Evolutionary conservation across 2,329 filamentous ascomycete genomes (phyloP).

Genomic region (Paecilomyces fulvus): DNA sequence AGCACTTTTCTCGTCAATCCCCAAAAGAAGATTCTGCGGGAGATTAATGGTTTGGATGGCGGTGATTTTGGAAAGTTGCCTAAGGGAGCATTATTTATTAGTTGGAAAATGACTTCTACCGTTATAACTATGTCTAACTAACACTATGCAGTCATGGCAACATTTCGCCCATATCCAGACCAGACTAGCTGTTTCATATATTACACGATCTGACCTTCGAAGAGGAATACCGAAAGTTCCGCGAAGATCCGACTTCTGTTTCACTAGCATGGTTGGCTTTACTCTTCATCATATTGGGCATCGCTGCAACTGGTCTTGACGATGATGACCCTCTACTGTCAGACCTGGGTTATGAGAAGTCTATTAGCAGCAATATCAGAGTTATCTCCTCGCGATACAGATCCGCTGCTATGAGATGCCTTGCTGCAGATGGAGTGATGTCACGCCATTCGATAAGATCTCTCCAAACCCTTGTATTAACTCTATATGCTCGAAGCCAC

Average conservation of each 20-base stretch:
- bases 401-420: constrained; percentile 27
- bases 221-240: constrained; percentile 30
- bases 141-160: too few species aligned
- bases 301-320: constrained; percentile 29
- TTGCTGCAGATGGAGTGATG: constrained; percentile 31
- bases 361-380: constrained; percentile 28
- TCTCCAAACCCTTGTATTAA: constrained; percentile 30
- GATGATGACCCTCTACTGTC: constrained; percentile 27
- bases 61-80: too few species aligned
- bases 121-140: too few species aligned
- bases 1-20: too few species aligned
- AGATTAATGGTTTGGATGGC: too few species aligned
- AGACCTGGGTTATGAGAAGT: constrained; percentile 29
- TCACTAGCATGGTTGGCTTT: constrained; percentile 32
- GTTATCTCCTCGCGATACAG: constrained; percentile 29
- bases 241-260: constrained; percentile 25
- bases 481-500: constrained; percentile 32
- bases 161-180: too few species aligned
- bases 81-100: too few species aligned
- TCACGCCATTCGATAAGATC: constrained; percentile 32
- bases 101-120: too few species aligned
- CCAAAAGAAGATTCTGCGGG: too few species aligned
- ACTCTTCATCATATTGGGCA: constrained; percentile 30
- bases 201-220: constrained; percentile 35
- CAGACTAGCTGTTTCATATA: constrained; percentile 28